phyloP scores from a whole-genome alignment of 139 green algal genomes.

The Protoeuglena noctilucae region DNA sequence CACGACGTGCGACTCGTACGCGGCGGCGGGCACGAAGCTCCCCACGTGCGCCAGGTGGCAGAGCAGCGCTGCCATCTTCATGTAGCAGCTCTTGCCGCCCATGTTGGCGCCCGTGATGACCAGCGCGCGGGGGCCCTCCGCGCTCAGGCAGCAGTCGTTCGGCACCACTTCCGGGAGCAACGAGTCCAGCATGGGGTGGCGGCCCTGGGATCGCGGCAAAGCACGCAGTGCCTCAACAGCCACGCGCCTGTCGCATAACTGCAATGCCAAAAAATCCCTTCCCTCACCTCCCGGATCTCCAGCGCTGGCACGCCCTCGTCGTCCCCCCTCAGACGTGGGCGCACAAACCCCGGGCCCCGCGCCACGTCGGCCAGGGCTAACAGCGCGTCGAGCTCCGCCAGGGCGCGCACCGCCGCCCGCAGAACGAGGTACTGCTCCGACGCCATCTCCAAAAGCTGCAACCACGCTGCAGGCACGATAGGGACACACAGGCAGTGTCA shows the following conservation, averaged over 20 bases:
- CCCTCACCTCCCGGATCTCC: neutral
- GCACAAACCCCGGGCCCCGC: slow-evolving; percentile 15
- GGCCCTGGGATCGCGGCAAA: slow-evolving; percentile 24
- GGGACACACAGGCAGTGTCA: slow-evolving; percentile 3
- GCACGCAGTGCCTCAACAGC: slow-evolving; percentile 20
- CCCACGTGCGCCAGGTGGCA: slow-evolving; percentile 80
- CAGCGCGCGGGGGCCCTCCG: slow-evolving; percentile 9
- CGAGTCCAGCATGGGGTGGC: slow-evolving; percentile 66
- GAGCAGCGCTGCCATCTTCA: slow-evolving; percentile 46
- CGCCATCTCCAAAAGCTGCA: slow-evolving; percentile 28
- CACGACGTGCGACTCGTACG: slow-evolving; percentile 34
- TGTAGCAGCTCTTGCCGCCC: slow-evolving; percentile 67
- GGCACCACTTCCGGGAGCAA: slow-evolving; percentile 32
- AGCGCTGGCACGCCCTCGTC: neutral
- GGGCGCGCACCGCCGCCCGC: slow-evolving; percentile 30
- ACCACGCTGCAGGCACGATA: slow-evolving; percentile 33
- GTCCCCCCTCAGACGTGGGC: neutral
- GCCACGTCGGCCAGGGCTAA: slow-evolving; percentile 40
- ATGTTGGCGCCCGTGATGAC: slow-evolving; percentile 81
- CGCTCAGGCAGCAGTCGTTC: slow-evolving; percentile 35
- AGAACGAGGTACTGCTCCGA: slow-evolving; percentile 26
- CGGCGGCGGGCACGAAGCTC: slow-evolving; percentile 61
- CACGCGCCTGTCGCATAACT: neutral
- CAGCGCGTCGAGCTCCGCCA: slow-evolving; percentile 61
- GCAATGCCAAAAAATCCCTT: neutral